Base-by-base conservation (phyloP, 2,329 filamentous ascomycete species). In the Diplodia scrobiculata region DNA sequence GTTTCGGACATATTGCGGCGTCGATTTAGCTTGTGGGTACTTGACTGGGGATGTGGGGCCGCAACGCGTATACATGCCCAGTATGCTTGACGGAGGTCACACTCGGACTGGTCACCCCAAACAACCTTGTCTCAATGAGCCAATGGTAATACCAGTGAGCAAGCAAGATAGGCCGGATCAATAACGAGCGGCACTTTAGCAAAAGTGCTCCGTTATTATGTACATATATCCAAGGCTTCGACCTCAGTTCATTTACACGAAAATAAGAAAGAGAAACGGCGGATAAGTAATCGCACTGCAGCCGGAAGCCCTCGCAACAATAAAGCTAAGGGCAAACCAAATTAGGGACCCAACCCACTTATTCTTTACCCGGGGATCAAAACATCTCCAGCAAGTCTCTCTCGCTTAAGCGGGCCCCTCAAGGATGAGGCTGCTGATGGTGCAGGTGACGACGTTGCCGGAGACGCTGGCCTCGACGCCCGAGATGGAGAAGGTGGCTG, bases 401-500 rank as follows among this genome's bases (percentile, higher is more conserved):
- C 17, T 27, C 53, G 13, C 38, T 41, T 11, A 58, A 36, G 63
- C 63, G 38, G 69, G 68, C 36, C 65, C 53, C 60, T 71, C 65
- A 62, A 71, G 60, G 14, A 68, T 66, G 29, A 70, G 52, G 52
- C 68, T 68, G 41, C 62, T 67, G 52, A 71, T 70, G 36, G 64
- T 69, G 58, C 69, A 70, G 4, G 69, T 70, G 10, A 71, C 68
- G 9, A 68, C 66, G 45, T 67, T 66, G n/a, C 64, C 63, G 41
- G 71, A 75, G 14, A 78, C 77, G 34, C 72, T 75, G 3, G 74
- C 75, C 52, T 67, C 73, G 7, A 78, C 72, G 0, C 74, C 74
- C 9, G 68, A 73, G 45, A 79, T 76, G 2, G 74, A 76, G 66
- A 77, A 79, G 7, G 69, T 73, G 0, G 73, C 76, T 2, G 78